These are phyloP conservation scores for Fusarium nisikadoi DNA, from an alignment of 2,329 filamentous ascomycete genomes.

Conservation along the genomic window DNA sequence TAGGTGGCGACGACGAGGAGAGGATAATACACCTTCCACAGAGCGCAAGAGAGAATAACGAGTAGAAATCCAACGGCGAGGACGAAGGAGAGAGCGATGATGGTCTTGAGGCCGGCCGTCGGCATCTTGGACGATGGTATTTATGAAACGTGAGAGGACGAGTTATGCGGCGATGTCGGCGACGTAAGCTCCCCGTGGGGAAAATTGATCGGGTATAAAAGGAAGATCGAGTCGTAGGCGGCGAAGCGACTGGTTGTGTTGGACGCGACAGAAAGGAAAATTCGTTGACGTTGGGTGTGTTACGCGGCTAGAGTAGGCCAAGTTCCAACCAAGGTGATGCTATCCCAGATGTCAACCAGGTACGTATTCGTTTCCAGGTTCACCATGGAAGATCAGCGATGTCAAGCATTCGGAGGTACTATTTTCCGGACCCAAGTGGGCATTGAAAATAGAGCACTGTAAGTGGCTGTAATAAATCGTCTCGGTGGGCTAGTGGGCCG, in stretches of 20 bases:
- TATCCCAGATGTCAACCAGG: constrained; percentile 36
- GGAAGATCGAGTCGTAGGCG: not conserved
- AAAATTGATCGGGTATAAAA: not conserved
- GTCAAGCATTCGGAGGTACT: constrained; percentile 23
- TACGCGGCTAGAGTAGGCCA: constrained; percentile 38
- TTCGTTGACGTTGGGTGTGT: constrained; percentile 25
- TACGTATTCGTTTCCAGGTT: constrained; percentile 33
- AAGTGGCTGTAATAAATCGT: not conserved
- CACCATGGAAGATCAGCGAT: not conserved
- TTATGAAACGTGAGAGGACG: not conserved
- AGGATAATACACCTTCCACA: constrained; percentile 94
- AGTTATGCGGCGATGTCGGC: constrained; percentile 21
- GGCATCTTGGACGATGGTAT: constrained; percentile 59
- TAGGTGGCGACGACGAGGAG: constrained; percentile 97
- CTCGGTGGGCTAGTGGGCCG: not conserved
- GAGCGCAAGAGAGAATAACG: constrained; percentile 95
- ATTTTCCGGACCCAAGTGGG: not conserved
- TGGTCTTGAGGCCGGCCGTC: constrained; percentile 96
- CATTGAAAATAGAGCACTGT: constrained; percentile 29
- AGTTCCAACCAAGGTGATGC: constrained; percentile 34
- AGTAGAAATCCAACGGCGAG: constrained; percentile 98
- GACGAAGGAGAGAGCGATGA: constrained; percentile 98
- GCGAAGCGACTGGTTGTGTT: not conserved
- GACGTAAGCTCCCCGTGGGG: constrained; percentile 10
- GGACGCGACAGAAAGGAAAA: not conserved